Conservation (phyloP, 768 basidiomycete genomes). For the Suillus paluster region DNA sequence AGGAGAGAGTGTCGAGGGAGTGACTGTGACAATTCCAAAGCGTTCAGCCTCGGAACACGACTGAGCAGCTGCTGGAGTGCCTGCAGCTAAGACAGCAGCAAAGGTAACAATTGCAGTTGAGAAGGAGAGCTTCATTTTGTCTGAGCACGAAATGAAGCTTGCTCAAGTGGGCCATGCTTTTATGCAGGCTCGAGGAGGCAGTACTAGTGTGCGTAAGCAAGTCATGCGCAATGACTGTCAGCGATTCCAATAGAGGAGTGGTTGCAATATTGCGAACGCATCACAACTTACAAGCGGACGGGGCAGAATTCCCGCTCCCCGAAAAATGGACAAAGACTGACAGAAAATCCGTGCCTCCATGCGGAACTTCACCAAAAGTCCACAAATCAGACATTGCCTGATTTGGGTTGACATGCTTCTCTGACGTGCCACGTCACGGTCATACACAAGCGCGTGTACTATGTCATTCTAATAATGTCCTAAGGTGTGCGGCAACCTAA, state of each 20-base stretch:
- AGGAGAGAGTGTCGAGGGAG: slow-evolving; percentile 25
- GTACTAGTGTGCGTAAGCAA: background rate
- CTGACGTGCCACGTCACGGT: too few species aligned
- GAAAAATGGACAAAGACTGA: background rate
- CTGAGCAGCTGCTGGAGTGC: slow-evolving; percentile 23
- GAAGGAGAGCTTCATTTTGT: slow-evolving; percentile 24
- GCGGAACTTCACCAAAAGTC: too few species aligned
- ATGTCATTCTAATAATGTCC: too few species aligned
- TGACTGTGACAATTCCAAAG: slow-evolving; percentile 22
- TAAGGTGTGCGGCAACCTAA: too few species aligned
- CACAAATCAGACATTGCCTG: too few species aligned
- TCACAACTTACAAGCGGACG: background rate
- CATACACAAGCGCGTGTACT: too few species aligned
- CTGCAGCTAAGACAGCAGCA: slow-evolving; percentile 19
- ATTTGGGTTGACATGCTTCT: too few species aligned
- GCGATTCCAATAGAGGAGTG: background rate
- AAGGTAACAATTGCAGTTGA: slow-evolving; percentile 14
- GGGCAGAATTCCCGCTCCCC: background rate
- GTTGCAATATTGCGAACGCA: background rate
- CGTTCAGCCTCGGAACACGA: slow-evolving; percentile 25
- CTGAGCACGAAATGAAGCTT: background rate
- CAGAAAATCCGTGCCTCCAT: background rate
- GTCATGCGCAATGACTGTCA: too few species aligned
- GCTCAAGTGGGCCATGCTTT: background rate
- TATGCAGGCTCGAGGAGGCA: slow-evolving; percentile 5